Base-by-base conservation (phyloP, 768 basidiomycete genomes). In the Strobilomyces confusus region DNA sequence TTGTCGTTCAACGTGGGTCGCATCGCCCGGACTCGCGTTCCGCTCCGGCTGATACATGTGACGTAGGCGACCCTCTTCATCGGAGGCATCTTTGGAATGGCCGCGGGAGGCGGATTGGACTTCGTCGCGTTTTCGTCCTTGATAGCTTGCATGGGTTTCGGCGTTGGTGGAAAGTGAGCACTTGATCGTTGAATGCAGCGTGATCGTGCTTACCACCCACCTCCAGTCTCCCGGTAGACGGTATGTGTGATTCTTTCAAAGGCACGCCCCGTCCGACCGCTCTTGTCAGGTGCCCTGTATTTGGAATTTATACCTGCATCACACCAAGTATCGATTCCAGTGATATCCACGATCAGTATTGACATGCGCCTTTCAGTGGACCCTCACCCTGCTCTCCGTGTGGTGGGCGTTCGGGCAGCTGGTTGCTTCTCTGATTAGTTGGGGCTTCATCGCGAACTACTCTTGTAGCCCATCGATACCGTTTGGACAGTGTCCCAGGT, bases 341-440 rank as follows among this genome's bases (percentile, higher is more conserved):
- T 40, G 45, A 15, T 25, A 51, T 52, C 14, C 19, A 17, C n/a
- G n/a, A 40, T 26, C 34, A 30, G 17, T 29, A 49, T 48, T 26
- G 42, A 52, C 47, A 40, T 5, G 6, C 29, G 3, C 32, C 22
- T 45, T 40, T 11, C n/a, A 82, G 69, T 80, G 75, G 74, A 76
- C 80, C n/a, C 71, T 83, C 40, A 77, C 80, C 3, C 68, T 81
- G 9, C 74, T 83, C 2, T 80, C 80, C 17, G 73, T 73, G 22
- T 80, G 78, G 77, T 81, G 80, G 78, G 71, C 80, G 52, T 44
- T 76, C 52, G 75, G 81, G 32, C 69, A 81, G 69, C 72, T 82
- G 9, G 62, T 77, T 17, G 76, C 80, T 9, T 80, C 76, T 17
- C 63, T 77, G 29, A 70, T 83, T 29, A 77, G 79, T 8, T 84